A percentile compares a stretch with the other conserved stretches of the same genome.
phyloP scores from a whole-genome alignment of 2,329 filamentous ascomycete genomes.

The Paradendryphiella salina region DNA sequence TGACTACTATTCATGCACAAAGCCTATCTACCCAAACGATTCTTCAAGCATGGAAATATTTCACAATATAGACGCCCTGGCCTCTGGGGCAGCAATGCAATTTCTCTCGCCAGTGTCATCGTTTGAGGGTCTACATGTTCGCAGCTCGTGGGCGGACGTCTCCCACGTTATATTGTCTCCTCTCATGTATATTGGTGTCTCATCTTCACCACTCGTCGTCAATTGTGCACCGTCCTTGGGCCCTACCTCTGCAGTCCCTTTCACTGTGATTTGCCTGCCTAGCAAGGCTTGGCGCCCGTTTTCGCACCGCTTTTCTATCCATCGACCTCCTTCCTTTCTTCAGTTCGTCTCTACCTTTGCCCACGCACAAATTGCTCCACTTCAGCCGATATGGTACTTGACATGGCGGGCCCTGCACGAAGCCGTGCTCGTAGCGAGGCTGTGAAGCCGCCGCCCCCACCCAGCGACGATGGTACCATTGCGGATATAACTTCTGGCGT shows the following conservation, averaged over 20 bases:
- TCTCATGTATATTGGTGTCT: not conserved
- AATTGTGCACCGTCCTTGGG: not conserved
- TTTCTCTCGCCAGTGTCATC: too few relatives aligned
- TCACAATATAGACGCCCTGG: too few relatives aligned
- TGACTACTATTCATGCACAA: too few relatives aligned
- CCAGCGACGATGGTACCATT: constrained; percentile 7
- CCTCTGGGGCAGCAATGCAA: too few relatives aligned
- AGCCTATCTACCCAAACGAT: too few relatives aligned
- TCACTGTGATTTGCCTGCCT: not conserved
- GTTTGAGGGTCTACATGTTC: too few relatives aligned
- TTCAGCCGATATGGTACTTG: not conserved
- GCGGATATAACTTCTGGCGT: not conserved
- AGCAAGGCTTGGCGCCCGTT: constrained; percentile 2
- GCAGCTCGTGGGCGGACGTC: not conserved
- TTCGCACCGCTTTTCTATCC: not conserved
- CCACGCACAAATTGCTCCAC: not conserved
- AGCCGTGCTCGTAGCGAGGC: not conserved
- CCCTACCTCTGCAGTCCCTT: not conserved
- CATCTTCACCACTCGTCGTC: constrained; percentile 3
- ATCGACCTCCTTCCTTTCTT: not conserved
- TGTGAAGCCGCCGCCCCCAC: not conserved
- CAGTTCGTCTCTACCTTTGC: not conserved
- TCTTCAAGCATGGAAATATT: too few relatives aligned
- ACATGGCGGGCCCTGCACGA: constrained; percentile 14
- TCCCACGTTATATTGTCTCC: not conserved